Base-by-base conservation (phyloP, 192 early-diverging fungal genomes). In the Backusella parvicylindrica region DNA sequence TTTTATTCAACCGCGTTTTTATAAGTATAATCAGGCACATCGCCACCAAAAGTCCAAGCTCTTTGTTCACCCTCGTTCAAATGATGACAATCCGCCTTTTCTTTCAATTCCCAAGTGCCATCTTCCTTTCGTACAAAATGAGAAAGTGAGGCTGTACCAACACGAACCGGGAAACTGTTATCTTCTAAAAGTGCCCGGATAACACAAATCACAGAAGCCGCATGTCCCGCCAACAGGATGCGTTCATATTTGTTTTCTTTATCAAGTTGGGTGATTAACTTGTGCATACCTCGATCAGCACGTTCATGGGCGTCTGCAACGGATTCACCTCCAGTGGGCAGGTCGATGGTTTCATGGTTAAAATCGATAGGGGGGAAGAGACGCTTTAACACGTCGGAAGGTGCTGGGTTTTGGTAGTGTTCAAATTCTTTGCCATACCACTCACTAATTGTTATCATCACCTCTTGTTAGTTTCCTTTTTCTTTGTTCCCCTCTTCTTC, bases 11-110 rank as follows among this genome's bases (percentile, higher is more conserved):
- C 23, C 53, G 53, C 53, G 53, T 60, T 60, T 60, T 60, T 60
- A 12, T 60, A 60, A 60, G 53, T 28, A 64, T 79, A 79, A 37
- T 74, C 67, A 35, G 77, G 77, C 5, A 74, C 64, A 65, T 79
- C 73, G 15, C 77, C 77, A n/a, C 18, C n/a, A 56, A 79, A 79
- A 68, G 70, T 70, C 77, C 77, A 79, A 38, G 67, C 32, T 23
- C 73, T 73, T 26, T 74, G 67, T 35, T 79, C 73, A 16, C 77
- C 73, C 33, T 53, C 16, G 0, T 49, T 70, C 16, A 79, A 21
- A 70, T 71, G 56, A 13, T 36, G 28, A 32, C 41, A 73, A 13
- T 74, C 67, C 4, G 73, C 77, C 36, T 79, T 75, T 13, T 32
- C 11, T 15, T 75, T n/a, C n/a, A 75, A 28, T 36, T 75, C 31